phyloP scores from a whole-genome alignment of 1,139 yeast species.

The Blastobotrys arbuscula region DNA sequence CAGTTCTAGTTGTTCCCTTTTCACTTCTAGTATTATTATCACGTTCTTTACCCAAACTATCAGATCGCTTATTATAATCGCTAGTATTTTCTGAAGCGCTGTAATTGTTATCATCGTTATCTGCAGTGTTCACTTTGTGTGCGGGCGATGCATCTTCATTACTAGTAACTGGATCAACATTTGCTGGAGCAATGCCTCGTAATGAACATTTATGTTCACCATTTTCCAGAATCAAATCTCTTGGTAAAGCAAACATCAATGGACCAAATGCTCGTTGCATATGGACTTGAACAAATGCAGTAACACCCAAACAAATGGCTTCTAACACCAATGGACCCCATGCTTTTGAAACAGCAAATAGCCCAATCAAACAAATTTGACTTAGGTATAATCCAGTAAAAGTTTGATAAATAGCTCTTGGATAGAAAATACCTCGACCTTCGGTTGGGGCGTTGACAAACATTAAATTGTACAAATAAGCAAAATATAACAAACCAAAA shows the following conservation, averaged over 20 bases:
- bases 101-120: neutral
- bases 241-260: constrained; percentile 64
- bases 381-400: constrained; percentile 85
- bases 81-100: neutral
- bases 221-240: constrained; percentile 31
- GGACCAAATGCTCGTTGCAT: constrained; percentile 59
- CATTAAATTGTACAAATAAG: constrained; percentile 72
- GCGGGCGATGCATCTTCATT: neutral
- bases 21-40: neutral
- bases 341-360: constrained; percentile 84
- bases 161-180: neutral
- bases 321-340: constrained; percentile 91
- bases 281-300: constrained; percentile 60
- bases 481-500: constrained; percentile 66
- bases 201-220: neutral
- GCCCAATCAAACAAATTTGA: constrained; percentile 76
- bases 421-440: constrained; percentile 79
- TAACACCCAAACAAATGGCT: constrained; percentile 55
- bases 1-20: constrained; percentile 2
- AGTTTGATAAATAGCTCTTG: constrained; percentile 81
- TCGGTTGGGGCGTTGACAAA: constrained; percentile 68
- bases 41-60: neutral
- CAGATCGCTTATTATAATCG: neutral
- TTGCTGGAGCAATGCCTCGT: neutral
- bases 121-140: neutral